Evolutionary conservation across 106 monocot species (phyloP), one percentile per base, ranked within the genome.

Genomic region (Dioscorea alata): DNA sequence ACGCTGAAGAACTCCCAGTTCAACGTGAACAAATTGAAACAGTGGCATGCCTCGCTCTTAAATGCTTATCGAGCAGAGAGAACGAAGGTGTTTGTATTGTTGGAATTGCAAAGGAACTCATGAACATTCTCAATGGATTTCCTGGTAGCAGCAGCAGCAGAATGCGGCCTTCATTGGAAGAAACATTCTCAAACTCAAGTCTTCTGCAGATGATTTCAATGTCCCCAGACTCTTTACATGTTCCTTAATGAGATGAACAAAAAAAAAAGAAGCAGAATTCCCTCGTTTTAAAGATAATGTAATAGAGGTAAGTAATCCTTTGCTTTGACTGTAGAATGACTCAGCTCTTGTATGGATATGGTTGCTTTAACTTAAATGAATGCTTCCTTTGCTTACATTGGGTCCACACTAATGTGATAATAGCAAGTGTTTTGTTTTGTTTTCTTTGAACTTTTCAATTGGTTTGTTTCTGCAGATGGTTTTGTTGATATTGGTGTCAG

Each of bases 131-230:
- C 17, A 64, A 70, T 50, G 71, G 66, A 6, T 75, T 70, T 63
- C 56, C 69, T 15, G 75, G 75, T 58, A 61, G 77, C 59, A 74
- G 66, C 65, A 52, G 64, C n/a, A 52, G 64, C n/a, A 67, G 34
- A 23, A 68, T 8, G 6, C 70, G 75, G 71, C 80, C 87, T 59
- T 25, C 77, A 0, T 63, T 91, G 22, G 75, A 94, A 69, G 81
- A 71, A 58, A 88, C 88, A 0, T 90, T 94, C 63, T 90, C 94
- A 19, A 88, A 77, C 71, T 94, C 94, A 0, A 94, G 94, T 73
- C 88, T 88, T 59, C 85, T 94, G 75, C 90, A 91, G 69, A 94
- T 94, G 94, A 81, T 88, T 31, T 91, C 87, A 0, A 77, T 80
- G 73, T 94, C 94, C 13, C 90, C 94, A 13, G 87, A 94, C 16